Evolutionary conservation across 257 asterid species (phyloP).

Genomic region (Verbascum thapsus): DNA sequence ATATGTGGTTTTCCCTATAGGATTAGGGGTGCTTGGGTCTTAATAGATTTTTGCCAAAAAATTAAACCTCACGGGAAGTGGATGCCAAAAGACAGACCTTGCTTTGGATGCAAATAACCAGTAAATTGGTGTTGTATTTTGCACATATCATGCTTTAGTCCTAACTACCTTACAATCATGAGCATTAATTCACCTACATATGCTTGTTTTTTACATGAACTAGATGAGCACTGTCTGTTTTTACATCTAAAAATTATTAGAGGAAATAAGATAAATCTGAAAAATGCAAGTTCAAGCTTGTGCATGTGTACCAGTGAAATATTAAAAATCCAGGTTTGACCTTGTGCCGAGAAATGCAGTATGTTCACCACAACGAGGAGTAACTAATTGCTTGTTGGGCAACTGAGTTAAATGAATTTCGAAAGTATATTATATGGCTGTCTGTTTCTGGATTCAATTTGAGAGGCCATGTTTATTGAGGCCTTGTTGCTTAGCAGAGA

Average conservation of each 20-base stretch:
- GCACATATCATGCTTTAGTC: constrained; percentile 22
- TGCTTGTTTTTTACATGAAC: not conserved
- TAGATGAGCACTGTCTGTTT: not conserved
- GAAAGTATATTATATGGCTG: not conserved
- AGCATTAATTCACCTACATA: not conserved
- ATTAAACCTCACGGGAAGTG: too few species aligned
- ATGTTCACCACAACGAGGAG: too few species aligned
- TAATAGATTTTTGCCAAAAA: too few species aligned
- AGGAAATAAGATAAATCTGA: not conserved
- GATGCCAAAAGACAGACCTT: too few species aligned
- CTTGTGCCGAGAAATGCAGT: too few species aligned
- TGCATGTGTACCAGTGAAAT: too few species aligned
- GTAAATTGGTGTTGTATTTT: not conserved
- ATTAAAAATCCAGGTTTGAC: too few species aligned
- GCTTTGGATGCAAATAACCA: too few species aligned
- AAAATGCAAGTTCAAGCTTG: not conserved
- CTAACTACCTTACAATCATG: constrained; percentile 8
- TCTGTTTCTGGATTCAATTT: not conserved
- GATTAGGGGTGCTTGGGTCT: too few species aligned
- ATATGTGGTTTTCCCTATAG: too few species aligned
- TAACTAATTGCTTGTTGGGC: not conserved
- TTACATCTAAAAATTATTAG: not conserved
- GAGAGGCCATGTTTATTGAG: not conserved
- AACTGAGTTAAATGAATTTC: constrained; percentile 2
- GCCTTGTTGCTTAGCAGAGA: constrained; percentile 1